A percentile compares a stretch with the other conserved stretches of the same genome.
phyloP scores from a whole-genome alignment of 306 rosid genomes.

The Corylus americana region DNA sequence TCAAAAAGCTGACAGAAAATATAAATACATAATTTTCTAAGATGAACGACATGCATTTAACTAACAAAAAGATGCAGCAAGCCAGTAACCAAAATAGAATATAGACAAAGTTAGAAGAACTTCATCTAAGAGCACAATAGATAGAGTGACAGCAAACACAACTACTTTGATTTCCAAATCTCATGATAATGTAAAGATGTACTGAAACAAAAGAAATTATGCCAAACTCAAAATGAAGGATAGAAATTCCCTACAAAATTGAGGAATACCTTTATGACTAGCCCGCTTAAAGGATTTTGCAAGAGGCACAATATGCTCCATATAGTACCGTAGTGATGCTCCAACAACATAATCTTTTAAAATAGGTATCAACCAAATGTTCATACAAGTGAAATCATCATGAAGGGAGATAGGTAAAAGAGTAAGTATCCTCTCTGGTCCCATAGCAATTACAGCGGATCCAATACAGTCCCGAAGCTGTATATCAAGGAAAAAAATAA shows the following conservation, averaged over 20 bases:
- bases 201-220: neutral
- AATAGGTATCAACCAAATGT: constrained; percentile 81
- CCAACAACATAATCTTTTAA: constrained; percentile 66
- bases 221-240: neutral
- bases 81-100: neutral
- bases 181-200: no score
- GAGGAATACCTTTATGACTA: constrained; percentile 63
- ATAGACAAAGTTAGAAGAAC: neutral
- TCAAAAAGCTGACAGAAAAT: no score
- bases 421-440: constrained; percentile 72
- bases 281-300: constrained; percentile 78
- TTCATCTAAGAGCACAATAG: neutral
- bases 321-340: constrained; percentile 76
- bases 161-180: neutral
- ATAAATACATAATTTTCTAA: no score
- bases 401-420: constrained; percentile 68
- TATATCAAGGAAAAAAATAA: constrained; percentile 25
- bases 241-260: neutral
- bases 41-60: no score
- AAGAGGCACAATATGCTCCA: constrained; percentile 75
- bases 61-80: no score
- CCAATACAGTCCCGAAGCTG: constrained; percentile 87
- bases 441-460: constrained; percentile 82
- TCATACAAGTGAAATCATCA: constrained; percentile 50
- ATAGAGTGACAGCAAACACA: neutral